Percentiles rank a stretch among this genome's conserved stretches.
phyloP scores from a whole-genome alignment of 306 rosid genomes.

The Rosa rugosa region DNA sequence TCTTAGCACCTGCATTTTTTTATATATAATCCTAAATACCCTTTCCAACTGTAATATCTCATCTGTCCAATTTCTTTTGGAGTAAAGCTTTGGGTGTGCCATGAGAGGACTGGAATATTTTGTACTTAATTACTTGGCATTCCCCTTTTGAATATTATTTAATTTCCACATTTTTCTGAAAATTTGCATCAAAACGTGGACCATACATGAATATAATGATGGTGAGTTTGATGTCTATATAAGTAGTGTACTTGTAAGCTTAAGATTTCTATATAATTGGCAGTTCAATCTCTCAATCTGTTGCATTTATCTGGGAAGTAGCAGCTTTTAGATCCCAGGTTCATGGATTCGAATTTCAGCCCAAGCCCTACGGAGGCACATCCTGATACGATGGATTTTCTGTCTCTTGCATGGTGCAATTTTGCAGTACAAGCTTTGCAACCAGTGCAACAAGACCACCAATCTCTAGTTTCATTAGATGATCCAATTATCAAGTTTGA shows the following conservation, averaged over 20 bases:
- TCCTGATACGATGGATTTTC: constrained; percentile 86
- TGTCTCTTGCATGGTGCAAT: constrained; percentile 84
- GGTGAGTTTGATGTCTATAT: constrained; percentile 18
- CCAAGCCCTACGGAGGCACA: constrained; percentile 75
- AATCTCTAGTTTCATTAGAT: constrained; percentile 52
- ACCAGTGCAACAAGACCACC: constrained; percentile 47
- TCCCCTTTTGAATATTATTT: not conserved
- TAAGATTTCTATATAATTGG: constrained; percentile 26
- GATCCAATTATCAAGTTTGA: constrained; percentile 47
- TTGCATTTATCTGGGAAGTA: not conserved
- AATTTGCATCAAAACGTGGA: not conserved
- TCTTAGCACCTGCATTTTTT: not conserved
- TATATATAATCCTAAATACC: constrained; percentile 14
- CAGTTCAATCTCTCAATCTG: constrained; percentile 12
- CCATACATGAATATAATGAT: not conserved
- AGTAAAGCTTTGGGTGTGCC: constrained; percentile 24
- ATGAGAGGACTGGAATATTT: constrained; percentile 8
- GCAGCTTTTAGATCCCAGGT: not conserved
- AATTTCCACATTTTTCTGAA: not conserved
- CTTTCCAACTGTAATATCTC: constrained; percentile 60
- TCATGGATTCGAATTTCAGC: constrained; percentile 50
- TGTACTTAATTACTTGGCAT: constrained; percentile 11
- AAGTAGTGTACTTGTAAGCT: constrained; percentile 40
- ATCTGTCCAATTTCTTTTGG: constrained; percentile 21
- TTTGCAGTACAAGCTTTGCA: constrained; percentile 85